These are phyloP conservation scores for Verbascum thapsus DNA, from an alignment of 257 asterid species.

Conservation along the genomic window DNA sequence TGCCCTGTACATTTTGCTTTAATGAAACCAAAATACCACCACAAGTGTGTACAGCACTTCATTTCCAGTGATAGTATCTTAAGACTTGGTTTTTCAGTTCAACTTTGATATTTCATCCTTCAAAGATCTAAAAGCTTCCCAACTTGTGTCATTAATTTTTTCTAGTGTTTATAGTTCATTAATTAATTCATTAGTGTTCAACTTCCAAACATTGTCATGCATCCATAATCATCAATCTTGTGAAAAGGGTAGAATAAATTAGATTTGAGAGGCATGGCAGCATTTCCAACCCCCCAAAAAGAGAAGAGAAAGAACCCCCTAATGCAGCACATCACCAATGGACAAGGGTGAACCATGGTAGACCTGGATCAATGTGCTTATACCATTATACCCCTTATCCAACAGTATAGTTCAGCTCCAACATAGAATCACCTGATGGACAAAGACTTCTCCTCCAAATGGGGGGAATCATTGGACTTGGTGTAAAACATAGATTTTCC, in stretches of 20 bases:
- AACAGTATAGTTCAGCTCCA: too few relatives aligned
- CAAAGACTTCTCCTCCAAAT: background rate
- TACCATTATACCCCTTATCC: too few relatives aligned
- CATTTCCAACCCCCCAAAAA: background rate
- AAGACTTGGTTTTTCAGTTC: background rate
- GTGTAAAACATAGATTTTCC: too few relatives aligned
- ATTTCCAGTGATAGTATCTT: background rate
- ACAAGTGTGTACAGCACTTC: background rate
- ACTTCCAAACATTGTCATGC: background rate
- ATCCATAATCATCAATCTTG: background rate
- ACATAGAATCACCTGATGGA: background rate
- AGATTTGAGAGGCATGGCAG: conserved; percentile 2
- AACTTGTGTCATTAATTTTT: background rate
- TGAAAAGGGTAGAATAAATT: background rate
- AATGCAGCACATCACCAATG: background rate
- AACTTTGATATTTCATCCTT: background rate
- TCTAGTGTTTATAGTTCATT: background rate
- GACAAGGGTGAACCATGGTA: too few relatives aligned
- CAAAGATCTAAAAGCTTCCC: background rate
- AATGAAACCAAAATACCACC: too few relatives aligned
- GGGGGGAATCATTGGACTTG: conserved; percentile 3
- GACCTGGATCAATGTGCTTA: too few relatives aligned
- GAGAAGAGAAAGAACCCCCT: background rate
- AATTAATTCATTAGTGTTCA: background rate
- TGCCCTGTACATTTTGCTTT: too few relatives aligned